Conservation (phyloP, 2,329 filamentous ascomycete genomes). For the Aspergillus intermedius region DNA sequence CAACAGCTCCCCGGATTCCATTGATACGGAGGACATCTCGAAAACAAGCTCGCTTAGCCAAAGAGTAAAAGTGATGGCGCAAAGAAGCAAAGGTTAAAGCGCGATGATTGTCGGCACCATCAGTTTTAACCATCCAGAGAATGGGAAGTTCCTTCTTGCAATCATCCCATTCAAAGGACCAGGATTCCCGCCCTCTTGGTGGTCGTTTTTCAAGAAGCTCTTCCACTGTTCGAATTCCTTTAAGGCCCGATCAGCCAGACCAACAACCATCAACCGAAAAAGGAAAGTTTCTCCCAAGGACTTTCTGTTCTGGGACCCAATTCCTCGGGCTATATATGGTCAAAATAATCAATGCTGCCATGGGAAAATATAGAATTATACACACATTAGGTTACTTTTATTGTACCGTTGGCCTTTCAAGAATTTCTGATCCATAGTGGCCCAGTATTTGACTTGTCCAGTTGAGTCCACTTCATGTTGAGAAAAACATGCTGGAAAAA, state of each 20-base stretch:
- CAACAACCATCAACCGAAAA: conserved; percentile 16
- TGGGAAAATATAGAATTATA: not conserved
- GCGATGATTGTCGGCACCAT: conserved; percentile 4
- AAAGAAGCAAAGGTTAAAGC: conserved; percentile 12
- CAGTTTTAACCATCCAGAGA: conserved; percentile 8
- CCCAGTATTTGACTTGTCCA: too few species aligned
- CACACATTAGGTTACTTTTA: too few species aligned
- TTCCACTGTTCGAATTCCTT: conserved; percentile 8
- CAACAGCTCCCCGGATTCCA: conserved; percentile 9
- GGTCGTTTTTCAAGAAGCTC: conserved; percentile 10
- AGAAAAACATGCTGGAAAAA: too few species aligned
- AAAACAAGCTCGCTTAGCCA: conserved; percentile 7
- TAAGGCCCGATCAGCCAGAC: conserved; percentile 14
- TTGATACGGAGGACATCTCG: conserved; percentile 7
- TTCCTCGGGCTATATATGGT: conserved; percentile 2
- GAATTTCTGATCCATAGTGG: too few species aligned
- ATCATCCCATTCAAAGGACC: conserved; percentile 9
- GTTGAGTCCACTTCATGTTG: too few species aligned
- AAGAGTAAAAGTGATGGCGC: not conserved
- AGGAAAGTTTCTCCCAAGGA: conserved; percentile 15
- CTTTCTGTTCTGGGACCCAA: conserved; percentile 13
- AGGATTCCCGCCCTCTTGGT: conserved; percentile 11
- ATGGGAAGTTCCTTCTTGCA: conserved; percentile 7
- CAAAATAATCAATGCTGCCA: not conserved
- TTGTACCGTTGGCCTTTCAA: too few species aligned